Conservation (phyloP, 2,329 filamentous ascomycete genomes). For the Epicoccum nigrum region DNA sequence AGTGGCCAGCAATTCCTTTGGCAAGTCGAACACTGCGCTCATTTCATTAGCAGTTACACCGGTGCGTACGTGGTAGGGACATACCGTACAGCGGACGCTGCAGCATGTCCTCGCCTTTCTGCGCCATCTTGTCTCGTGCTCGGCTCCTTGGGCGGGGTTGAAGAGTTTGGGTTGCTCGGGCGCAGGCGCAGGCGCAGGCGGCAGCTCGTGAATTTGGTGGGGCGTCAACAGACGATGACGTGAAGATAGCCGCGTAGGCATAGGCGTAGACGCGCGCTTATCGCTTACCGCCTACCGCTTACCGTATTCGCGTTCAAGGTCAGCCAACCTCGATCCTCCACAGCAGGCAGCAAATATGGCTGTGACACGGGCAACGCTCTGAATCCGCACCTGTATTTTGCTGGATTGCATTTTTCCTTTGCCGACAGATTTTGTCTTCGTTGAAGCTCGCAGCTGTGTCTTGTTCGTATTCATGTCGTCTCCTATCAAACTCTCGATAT, state of each 20-base stretch:
- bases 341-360: too few relatives aligned
- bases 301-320: too few relatives aligned
- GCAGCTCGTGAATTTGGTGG: constrained; percentile 16
- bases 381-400: too few relatives aligned
- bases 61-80: not conserved
- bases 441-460: too few relatives aligned
- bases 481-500: too few relatives aligned
- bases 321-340: too few relatives aligned
- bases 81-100: constrained; percentile 49
- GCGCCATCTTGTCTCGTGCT: constrained; percentile 29
- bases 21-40: constrained; percentile 77
- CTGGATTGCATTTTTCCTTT: too few relatives aligned
- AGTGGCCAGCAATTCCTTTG: constrained; percentile 72
- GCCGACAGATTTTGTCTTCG: too few relatives aligned
- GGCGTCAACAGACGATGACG: constrained; percentile 21
- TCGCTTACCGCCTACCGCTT: too few relatives aligned
- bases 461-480: too few relatives aligned
- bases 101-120: constrained; percentile 40
- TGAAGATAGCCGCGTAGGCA: constrained; percentile 12
- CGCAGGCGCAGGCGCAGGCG: constrained; percentile 9
- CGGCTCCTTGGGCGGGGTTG: not conserved
- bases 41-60: constrained; percentile 22
- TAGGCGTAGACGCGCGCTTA: constrained; percentile 16
- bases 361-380: too few relatives aligned
- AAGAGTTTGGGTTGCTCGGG: not conserved